Evolutionary conservation across 2,329 filamentous ascomycete species (phyloP).

Genomic region (Beauveria brongniartii): DNA sequence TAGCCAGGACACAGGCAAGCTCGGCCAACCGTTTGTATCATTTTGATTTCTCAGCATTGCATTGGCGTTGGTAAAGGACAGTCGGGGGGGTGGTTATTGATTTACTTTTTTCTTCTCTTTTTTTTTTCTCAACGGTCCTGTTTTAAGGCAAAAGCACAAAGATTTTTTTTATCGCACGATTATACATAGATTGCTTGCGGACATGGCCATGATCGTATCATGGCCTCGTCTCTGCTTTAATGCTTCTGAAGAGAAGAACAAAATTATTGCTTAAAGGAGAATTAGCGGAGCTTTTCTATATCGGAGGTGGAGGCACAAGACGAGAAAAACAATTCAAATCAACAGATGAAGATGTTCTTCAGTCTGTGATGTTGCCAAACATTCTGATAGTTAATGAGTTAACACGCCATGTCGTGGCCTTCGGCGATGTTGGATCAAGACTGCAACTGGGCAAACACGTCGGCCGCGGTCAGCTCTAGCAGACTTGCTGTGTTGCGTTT

Average conservation of each 20-base stretch:
- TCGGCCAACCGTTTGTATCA: conserved; percentile 27
- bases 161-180: conserved; percentile 30
- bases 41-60: conserved; percentile 43
- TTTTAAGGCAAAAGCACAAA: conserved; percentile 26
- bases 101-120: conserved; percentile 18
- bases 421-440: not conserved
- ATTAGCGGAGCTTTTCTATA: conserved; percentile 3
- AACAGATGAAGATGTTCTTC: not conserved
- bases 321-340: not conserved
- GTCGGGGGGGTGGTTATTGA: conserved; percentile 21
- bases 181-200: conserved; percentile 33
- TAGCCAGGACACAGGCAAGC: conserved; percentile 20
- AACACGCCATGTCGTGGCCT: not conserved
- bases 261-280: conserved; percentile 16
- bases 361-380: not conserved
- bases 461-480: not conserved
- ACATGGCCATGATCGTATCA: conserved; percentile 11
- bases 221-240: conserved; percentile 19
- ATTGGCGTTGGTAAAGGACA: conserved; percentile 44
- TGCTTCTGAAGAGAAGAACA: conserved; percentile 20
- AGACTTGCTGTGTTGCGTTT: not conserved
- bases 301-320: not conserved
- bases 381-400: not conserved
- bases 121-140: conserved; percentile 21
- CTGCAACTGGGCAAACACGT: not conserved